These are phyloP conservation scores for Penicillium sp. DNA, from an alignment of 2,329 filamentous ascomycete species.

Conservation along the genomic window DNA sequence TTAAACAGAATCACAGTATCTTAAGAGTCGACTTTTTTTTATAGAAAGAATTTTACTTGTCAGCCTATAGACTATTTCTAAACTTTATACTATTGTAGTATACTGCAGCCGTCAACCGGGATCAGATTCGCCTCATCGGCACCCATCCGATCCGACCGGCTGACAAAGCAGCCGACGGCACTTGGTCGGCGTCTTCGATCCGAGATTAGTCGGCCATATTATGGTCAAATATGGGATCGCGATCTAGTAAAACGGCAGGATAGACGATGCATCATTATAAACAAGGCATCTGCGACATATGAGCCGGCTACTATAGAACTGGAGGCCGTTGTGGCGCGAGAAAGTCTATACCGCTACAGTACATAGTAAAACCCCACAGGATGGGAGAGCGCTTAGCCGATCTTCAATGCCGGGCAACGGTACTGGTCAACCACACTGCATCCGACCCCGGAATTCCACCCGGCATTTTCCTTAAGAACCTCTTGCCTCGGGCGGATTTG, in stretches of 20 bases:
- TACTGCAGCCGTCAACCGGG: neutral
- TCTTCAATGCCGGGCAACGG: constrained; percentile 33
- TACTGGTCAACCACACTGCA: constrained; percentile 17
- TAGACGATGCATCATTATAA: fast-evolving
- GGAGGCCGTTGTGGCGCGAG: neutral
- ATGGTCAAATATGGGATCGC: neutral
- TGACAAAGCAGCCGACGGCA: constrained; percentile 1
- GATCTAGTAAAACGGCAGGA: neutral
- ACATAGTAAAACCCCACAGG: constrained; percentile 19
- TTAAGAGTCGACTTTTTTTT: no score
- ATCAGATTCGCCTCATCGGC: neutral
- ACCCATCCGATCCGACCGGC: neutral
- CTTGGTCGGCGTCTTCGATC: neutral
- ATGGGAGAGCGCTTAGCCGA: constrained; percentile 41
- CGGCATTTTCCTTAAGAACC: constrained; percentile 44
- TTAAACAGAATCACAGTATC: no score
- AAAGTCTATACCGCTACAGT: neutral
- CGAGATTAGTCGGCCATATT: neutral
- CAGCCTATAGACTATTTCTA: no score
- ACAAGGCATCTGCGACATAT: neutral
- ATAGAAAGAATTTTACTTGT: no score
- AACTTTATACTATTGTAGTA: no score
- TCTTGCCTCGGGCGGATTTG: constrained; percentile 8
- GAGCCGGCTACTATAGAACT: neutral
- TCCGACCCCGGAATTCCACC: constrained; percentile 33